Base-by-base conservation (phyloP, 768 basidiomycete genomes). In the Russula dissimulans region DNA sequence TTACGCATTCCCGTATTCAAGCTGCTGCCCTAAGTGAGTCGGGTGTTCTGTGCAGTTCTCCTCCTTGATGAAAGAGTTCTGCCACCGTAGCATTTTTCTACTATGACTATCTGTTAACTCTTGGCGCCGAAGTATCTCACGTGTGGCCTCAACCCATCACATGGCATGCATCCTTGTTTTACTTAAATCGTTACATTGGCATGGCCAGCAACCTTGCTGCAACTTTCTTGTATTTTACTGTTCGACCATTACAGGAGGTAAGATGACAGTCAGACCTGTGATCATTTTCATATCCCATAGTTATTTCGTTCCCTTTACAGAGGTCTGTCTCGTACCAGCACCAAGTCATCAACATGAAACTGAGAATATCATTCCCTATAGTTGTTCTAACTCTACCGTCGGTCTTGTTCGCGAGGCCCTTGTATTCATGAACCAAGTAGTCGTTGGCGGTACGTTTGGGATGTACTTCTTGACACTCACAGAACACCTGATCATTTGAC, bases 161-260 rank as follows among this genome's bases (percentile, higher is more conserved):
- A 1, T 52, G 63, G 9, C 75, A 77, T 54, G 71, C 77, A 2
- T 72, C 73, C 36, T 72, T 76, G 65, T 82, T 82, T 67, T 76
- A 79, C 51, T 49, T 78, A 38, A 80, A 80, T 61, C 77, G 81
- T 5, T 83, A 83, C 57, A 62, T 78, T 34, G 72, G 77, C 2
- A 71, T 79, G 51, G 67, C 78, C 45, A 76, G 74, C 36, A 68
- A 70, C 46, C 67, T 69, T 31, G 61, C 51, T 10, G 61, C 69
- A 9, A 56, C 62, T 32, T 44, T 63, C 10, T 59, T 65, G 34
- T 62, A 65, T 54, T 70, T 70, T 44, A 48, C 64, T 18, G 22
- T 67, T 34, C 41, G 55, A 5, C 1, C 5, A 7, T 56, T 61
- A 18, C 51, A 50, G 11, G 43, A 60, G 43, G 70, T 70, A 45